These are phyloP conservation scores for Litchi chinensis DNA, from an alignment of 345 rosid species.

Conservation along the genomic window DNA sequence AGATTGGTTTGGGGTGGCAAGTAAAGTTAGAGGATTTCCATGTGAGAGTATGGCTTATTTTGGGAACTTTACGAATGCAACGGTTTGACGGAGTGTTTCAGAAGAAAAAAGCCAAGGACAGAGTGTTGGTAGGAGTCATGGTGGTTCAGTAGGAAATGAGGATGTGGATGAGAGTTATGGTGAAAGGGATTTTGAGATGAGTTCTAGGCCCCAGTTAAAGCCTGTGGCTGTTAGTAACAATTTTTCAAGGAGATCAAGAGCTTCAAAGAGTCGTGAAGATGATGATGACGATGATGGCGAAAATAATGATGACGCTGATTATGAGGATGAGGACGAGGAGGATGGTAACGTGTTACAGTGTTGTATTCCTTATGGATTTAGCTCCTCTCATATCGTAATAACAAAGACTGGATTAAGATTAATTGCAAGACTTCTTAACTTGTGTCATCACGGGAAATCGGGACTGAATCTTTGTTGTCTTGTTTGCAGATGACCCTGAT, in stretches of 20 bases:
- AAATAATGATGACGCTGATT: slow-evolving; percentile 70
- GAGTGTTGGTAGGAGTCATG: slow-evolving; percentile 41
- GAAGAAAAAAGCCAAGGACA: slow-evolving; percentile 69
- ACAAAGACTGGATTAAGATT: background rate
- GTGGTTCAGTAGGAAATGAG: slow-evolving; percentile 48
- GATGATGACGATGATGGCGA: slow-evolving; percentile 45
- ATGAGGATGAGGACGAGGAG: slow-evolving; percentile 82
- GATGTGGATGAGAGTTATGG: slow-evolving; percentile 46
- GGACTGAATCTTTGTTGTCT: slow-evolving; percentile 27
- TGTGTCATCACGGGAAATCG: slow-evolving; percentile 8
- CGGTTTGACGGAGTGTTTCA: slow-evolving; percentile 50
- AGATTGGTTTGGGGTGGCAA: slow-evolving; percentile 12
- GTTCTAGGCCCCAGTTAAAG: slow-evolving; percentile 54
- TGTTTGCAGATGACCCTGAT: slow-evolving; percentile 91
- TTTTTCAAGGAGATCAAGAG: slow-evolving; percentile 62
- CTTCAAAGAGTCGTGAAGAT: slow-evolving; percentile 36
- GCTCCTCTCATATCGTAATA: background rate
- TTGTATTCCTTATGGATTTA: slow-evolving; percentile 17
- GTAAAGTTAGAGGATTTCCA: slow-evolving; percentile 35
- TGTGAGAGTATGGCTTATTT: slow-evolving; percentile 84
- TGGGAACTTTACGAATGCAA: slow-evolving; percentile 65
- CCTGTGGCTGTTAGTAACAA: slow-evolving; percentile 39
- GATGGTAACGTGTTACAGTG: slow-evolving; percentile 60
- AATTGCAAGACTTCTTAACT: background rate
- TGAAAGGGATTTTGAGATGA: slow-evolving; percentile 69